A percentile compares a stretch with the other conserved stretches of the same genome.
These are phyloP conservation scores for Calycina marina DNA, from an alignment of 2,329 filamentous ascomycete species.

Conservation along the genomic window DNA sequence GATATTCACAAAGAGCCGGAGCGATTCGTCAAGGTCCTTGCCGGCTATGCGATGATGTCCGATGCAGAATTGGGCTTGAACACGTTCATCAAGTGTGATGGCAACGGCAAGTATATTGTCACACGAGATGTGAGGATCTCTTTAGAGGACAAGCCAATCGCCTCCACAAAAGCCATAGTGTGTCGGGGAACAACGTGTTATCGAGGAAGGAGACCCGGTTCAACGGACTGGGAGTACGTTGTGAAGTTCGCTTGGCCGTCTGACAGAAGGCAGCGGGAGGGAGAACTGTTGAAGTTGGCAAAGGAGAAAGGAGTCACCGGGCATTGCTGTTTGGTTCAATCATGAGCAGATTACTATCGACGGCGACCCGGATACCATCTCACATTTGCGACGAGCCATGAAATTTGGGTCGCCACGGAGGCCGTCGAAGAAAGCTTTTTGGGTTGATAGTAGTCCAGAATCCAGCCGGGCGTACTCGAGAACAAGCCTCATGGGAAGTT, in stretches of 20 bases:
- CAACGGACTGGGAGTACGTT: conserved; percentile 13
- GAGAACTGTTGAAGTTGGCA: conserved; percentile 16
- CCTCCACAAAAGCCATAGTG: conserved; percentile 12
- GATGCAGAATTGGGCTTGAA: conserved; percentile 22
- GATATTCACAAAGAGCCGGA: conserved; percentile 21
- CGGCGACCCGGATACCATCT: conserved; percentile 13
- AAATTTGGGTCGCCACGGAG: conserved; percentile 14
- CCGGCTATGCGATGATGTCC: conserved; percentile 21
- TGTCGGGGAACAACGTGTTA: conserved; percentile 11
- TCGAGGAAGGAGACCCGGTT: conserved; percentile 9
- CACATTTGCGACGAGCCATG: conserved; percentile 14
- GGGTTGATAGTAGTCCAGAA: conserved; percentile 10
- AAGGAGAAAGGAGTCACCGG: conserved; percentile 16
- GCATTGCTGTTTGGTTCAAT: conserved; percentile 18
- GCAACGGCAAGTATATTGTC: conserved; percentile 10
- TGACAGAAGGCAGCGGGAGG: conserved; percentile 17
- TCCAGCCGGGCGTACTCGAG: conserved; percentile 7
- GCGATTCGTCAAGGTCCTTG: conserved; percentile 18
- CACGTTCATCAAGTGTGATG: conserved; percentile 13
- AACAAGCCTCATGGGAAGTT: conserved; percentile 9
- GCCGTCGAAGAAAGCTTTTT: conserved; percentile 11
- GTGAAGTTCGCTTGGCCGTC: conserved; percentile 23
- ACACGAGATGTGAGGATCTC: conserved; percentile 9
- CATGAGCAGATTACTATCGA: conserved; percentile 16
- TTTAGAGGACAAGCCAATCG: conserved; percentile 12